Evolutionary conservation across 2,329 filamentous ascomycete genomes (phyloP).

Genomic region (Stylonectria norvegica): DNA sequence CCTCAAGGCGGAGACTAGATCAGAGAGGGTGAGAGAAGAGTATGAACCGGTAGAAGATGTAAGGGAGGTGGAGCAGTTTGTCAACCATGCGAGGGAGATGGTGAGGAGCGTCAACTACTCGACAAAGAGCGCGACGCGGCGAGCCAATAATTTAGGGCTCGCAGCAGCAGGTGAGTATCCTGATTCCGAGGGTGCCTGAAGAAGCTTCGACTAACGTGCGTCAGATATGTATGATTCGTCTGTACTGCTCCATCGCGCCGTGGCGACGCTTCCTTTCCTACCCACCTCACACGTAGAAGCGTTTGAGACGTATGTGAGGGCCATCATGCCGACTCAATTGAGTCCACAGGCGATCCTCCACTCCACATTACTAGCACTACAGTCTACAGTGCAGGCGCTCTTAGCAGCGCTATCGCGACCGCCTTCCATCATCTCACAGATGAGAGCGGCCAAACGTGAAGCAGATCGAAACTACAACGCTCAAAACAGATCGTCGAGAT

Average conservation of each 20-base stretch:
- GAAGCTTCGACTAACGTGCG: conserved; percentile 25
- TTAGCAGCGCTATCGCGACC: conserved; percentile 76
- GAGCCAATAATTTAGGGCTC: conserved; percentile 70
- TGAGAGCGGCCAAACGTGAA: conserved; percentile 68
- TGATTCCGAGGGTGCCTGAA: no score
- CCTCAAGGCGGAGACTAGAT: conserved; percentile 77
- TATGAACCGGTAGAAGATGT: conserved; percentile 80
- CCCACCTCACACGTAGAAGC: conserved; percentile 66
- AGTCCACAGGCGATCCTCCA: conserved; percentile 73
- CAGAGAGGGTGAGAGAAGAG: conserved; percentile 85
- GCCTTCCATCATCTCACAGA: conserved; percentile 70
- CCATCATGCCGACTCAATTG: conserved; percentile 64
- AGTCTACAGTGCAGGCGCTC: conserved; percentile 79
- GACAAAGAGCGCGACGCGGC: conserved; percentile 76
- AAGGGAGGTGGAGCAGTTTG: conserved; percentile 87
- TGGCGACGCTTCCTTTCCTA: conserved; percentile 61
- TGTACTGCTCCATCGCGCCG: conserved; percentile 49
- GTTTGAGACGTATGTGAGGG: conserved; percentile 67
- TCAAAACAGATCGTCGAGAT: conserved; percentile 69
- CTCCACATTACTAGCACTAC: conserved; percentile 72
- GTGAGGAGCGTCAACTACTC: conserved; percentile 80
- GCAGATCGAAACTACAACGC: conserved; percentile 76
- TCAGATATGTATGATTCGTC: conserved; percentile 67
- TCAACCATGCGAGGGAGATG: conserved; percentile 85
- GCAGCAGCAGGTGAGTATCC: conserved; percentile 52